Evolutionary conservation across 2,329 filamentous ascomycete species (phyloP).

Genomic region (Aphanoascus verrucosus): DNA sequence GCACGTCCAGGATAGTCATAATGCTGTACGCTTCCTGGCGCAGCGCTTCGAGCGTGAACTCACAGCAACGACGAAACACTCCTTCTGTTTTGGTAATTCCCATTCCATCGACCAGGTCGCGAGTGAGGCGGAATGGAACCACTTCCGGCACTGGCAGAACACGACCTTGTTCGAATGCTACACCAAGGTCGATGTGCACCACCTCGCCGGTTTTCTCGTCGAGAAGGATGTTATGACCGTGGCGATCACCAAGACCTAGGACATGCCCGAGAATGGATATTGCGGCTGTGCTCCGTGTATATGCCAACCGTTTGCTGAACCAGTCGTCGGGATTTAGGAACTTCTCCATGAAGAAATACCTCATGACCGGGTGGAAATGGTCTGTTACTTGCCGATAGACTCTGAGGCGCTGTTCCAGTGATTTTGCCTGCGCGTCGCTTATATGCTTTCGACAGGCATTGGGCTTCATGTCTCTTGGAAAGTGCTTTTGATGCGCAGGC

Average conservation of each 20-base stretch:
- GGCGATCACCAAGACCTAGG: constrained; percentile 82
- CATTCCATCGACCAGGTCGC: constrained; percentile 95
- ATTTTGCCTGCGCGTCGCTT: constrained; percentile 56
- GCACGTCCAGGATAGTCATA: constrained; percentile 94
- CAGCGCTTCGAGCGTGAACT: constrained; percentile 89
- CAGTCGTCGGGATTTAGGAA: constrained; percentile 92
- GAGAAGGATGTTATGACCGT: constrained; percentile 92
- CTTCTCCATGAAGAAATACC: constrained; percentile 93
- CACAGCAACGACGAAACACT: constrained; percentile 93
- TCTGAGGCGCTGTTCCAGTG: constrained; percentile 58
- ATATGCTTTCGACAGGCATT: constrained; percentile 71
- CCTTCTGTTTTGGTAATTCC: constrained; percentile 90
- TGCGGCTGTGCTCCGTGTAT: constrained; percentile 84
- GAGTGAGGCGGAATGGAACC: constrained; percentile 86
- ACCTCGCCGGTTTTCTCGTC: constrained; percentile 85
- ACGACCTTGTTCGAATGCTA: constrained; percentile 92
- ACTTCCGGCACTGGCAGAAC: constrained; percentile 92
- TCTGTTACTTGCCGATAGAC: constrained; percentile 69
- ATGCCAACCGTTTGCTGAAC: constrained; percentile 81
- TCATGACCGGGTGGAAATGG: constrained; percentile 82
- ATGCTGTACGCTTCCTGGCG: constrained; percentile 94
- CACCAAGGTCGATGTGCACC: constrained; percentile 92
- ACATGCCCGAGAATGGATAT: constrained; percentile 93
- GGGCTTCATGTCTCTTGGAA: constrained; percentile 71
- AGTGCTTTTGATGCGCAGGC: constrained; percentile 78